Evolutionary conservation across 768 basidiomycete species (phyloP).

Genomic region (Tulasnella sp.): DNA sequence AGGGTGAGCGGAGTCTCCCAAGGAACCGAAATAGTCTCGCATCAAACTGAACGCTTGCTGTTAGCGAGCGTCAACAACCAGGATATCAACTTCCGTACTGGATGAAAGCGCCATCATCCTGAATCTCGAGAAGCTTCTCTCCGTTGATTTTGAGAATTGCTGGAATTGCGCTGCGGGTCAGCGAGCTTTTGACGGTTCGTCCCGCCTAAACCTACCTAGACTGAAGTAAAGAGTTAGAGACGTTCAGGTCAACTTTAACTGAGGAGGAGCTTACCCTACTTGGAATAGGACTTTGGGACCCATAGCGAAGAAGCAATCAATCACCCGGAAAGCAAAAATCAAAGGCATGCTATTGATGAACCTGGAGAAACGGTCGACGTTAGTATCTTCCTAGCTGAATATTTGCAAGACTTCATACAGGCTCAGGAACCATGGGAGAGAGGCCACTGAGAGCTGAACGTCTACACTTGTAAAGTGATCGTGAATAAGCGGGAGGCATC

Average conservation of each 20-base stretch:
- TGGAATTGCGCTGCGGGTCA: constrained; percentile 41
- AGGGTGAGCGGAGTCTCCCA: constrained; percentile 94
- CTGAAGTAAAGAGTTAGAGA: constrained; percentile 52
- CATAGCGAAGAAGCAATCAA: constrained; percentile 99
- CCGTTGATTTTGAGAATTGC: constrained; percentile 99
- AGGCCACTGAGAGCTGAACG: constrained; percentile 95
- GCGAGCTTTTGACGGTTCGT: background rate
- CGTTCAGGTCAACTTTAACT: background rate
- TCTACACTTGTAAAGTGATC: constrained; percentile 90
- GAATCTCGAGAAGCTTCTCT: constrained; percentile 84
- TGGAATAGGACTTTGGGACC: constrained; percentile 98
- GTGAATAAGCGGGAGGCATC: constrained; percentile 89
- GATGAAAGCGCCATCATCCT: constrained; percentile 96
- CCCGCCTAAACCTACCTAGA: background rate
- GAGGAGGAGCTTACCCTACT: constrained; percentile 71
- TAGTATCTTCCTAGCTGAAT: constrained; percentile 32
- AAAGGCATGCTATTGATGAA: constrained; percentile 95
- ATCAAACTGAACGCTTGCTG: constrained; percentile 63
- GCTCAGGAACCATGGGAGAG: constrained; percentile 97
- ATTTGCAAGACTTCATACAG: constrained; percentile 61
- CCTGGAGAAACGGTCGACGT: constrained; percentile 45
- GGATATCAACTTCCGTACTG: constrained; percentile 57
- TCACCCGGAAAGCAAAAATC: constrained; percentile 96
- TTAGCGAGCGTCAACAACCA: background rate
- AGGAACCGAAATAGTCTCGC: constrained; percentile 91